These are phyloP conservation scores for Amphicarpaea edgeworthii DNA, from an alignment of 306 rosid species.

Conservation along the genomic window DNA sequence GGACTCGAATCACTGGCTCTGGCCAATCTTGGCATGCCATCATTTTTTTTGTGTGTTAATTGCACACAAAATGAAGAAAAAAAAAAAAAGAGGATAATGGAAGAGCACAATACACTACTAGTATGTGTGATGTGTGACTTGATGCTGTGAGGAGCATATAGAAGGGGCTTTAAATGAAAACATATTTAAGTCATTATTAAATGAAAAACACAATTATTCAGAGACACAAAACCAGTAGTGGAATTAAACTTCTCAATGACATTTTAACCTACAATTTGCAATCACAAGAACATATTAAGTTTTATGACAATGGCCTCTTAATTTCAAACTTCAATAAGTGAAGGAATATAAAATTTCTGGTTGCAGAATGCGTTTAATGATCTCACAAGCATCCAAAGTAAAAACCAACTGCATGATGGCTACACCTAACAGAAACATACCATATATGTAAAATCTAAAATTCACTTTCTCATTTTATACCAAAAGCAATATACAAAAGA, in stretches of 20 bases:
- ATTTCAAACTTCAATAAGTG: constrained; percentile 21
- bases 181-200: too few species aligned
- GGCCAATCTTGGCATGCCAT: constrained; percentile 79
- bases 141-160: constrained; percentile 11
- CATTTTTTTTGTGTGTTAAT: constrained; percentile 7
- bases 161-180: constrained; percentile 19
- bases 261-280: not conserved
- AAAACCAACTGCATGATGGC: constrained; percentile 19
- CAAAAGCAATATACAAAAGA: not conserved
- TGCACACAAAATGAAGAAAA: too few species aligned
- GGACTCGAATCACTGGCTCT: constrained; percentile 78
- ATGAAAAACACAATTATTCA: not conserved
- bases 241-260: not conserved
- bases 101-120: not conserved
- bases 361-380: constrained; percentile 31
- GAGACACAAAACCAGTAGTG: not conserved
- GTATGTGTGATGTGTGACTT: not conserved
- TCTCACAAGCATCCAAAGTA: constrained; percentile 1
- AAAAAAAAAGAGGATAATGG: not conserved
- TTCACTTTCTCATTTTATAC: constrained; percentile 17
- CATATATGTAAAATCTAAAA: constrained; percentile 6
- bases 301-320: not conserved
- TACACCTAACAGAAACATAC: not conserved
- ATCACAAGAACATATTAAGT: not conserved
- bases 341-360: not conserved